phyloP scores from a whole-genome alignment of 371 early-diverging fungal genomes.

The Mortierella sp. region DNA sequence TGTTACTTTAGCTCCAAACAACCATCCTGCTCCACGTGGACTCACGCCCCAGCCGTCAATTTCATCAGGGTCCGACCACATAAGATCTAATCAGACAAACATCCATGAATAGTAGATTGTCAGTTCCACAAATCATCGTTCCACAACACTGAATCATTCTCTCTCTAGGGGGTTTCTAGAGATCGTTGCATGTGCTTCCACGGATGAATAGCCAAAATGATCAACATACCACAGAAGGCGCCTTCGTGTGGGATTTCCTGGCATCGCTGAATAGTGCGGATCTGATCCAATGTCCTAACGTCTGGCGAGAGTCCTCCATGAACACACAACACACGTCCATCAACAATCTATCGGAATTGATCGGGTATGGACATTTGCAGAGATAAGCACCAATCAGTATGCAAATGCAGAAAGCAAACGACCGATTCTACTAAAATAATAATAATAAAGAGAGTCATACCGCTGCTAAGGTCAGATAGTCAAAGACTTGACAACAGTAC shows the following conservation, averaged over 20 bases:
- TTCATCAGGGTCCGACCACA: conserved; percentile 99
- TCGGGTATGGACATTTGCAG: not conserved
- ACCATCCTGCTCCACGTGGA: conserved; percentile 98
- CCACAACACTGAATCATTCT: not conserved
- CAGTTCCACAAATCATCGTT: not conserved
- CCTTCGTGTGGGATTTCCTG: conserved; percentile 99
- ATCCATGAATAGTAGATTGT: conserved; percentile 9
- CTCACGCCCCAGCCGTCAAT: conserved; percentile 97
- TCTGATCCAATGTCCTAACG: conserved; percentile 96
- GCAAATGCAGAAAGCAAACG: conserved; percentile 14
- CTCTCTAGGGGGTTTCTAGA: too few species aligned
- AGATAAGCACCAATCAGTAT: conserved; percentile 1
- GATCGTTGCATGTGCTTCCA: conserved; percentile 6
- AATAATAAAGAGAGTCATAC: conserved; percentile 58
- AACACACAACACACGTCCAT: conserved; percentile 95
- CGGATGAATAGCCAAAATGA: conserved; percentile 4
- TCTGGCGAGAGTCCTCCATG: conserved; percentile 99
- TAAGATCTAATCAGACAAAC: conserved; percentile 67
- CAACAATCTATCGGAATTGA: conserved; percentile 70
- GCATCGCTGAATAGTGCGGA: conserved; percentile 95
- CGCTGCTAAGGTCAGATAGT: conserved; percentile 98
- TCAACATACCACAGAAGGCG: conserved; percentile 87
- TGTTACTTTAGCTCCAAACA: conserved; percentile 98
- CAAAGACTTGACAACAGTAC: conserved; percentile 98
- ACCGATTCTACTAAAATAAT: not conserved